A percentile compares a stretch with the other conserved stretches of the same genome.
Conservation (phyloP, 1,139 yeast species). For the Candida tetrigidarum region DNA sequence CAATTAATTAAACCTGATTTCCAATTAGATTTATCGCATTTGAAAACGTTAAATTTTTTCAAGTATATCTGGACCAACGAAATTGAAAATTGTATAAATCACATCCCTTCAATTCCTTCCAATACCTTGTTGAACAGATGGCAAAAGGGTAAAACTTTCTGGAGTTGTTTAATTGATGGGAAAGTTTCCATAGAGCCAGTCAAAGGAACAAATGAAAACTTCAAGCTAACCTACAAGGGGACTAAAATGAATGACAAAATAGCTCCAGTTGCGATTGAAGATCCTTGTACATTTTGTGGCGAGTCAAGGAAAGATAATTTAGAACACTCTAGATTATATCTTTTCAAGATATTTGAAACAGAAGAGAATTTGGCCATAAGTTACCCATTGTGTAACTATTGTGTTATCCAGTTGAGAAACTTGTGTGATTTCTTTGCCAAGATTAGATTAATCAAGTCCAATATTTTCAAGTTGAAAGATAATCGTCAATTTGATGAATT, state of each 20-base stretch:
- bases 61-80: slow-evolving; percentile 74
- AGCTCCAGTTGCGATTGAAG: slow-evolving; percentile 72
- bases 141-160: slow-evolving; percentile 55
- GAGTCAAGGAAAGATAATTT: slow-evolving; percentile 70
- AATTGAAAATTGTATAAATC: slow-evolving; percentile 61
- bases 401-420: slow-evolving; percentile 77
- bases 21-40: slow-evolving; percentile 40
- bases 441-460: slow-evolving; percentile 63
- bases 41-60: slow-evolving; percentile 64
- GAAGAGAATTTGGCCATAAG: slow-evolving; percentile 19
- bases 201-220: slow-evolving; percentile 78
- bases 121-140: slow-evolving; percentile 46
- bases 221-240: slow-evolving; percentile 40
- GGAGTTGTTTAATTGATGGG: slow-evolving; percentile 77
- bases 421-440: slow-evolving; percentile 81
- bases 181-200: slow-evolving; percentile 86
- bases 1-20: slow-evolving; percentile 40
- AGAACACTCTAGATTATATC: slow-evolving; percentile 79
- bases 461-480: slow-evolving; percentile 42
- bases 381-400: slow-evolving; percentile 84
- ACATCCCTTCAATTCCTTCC: slow-evolving; percentile 36
- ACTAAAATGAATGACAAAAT: slow-evolving; percentile 5
- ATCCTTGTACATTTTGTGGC: slow-evolving; percentile 83
- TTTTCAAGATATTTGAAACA: slow-evolving; percentile 49
- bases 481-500: slow-evolving; percentile 27